Percentiles rank a stretch among this genome's conserved stretches.
Evolutionary conservation across 257 asterid genomes (phyloP).

Genomic region (Striga asiatica): DNA sequence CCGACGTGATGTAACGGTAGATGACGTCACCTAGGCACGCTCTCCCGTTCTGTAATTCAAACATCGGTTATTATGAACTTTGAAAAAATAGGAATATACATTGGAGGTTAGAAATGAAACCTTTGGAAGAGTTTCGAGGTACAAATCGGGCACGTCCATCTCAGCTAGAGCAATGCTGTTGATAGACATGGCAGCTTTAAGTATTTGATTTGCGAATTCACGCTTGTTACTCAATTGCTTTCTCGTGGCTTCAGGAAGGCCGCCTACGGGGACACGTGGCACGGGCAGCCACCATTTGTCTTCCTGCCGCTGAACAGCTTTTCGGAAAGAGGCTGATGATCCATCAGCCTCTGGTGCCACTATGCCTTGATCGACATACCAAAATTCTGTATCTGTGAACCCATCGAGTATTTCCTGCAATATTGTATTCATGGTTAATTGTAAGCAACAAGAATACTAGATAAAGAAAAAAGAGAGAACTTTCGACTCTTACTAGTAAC

Average conservation of each 20-base stretch:
- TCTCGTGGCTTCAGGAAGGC: constrained; percentile 49
- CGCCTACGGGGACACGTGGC: constrained; percentile 72
- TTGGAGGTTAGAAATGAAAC: constrained; percentile 30
- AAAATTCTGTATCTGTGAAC: constrained; percentile 57
- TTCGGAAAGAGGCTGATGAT: constrained; percentile 38
- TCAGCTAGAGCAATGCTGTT: constrained; percentile 67
- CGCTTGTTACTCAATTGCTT: constrained; percentile 55
- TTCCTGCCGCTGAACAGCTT: constrained; percentile 50
- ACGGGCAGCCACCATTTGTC: constrained; percentile 98
- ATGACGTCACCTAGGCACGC: constrained; percentile 72
- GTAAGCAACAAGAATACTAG: not conserved
- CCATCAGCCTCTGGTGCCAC: constrained; percentile 56
- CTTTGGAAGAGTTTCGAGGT: constrained; percentile 76
- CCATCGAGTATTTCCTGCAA: constrained; percentile 72
- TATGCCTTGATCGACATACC: constrained; percentile 46
- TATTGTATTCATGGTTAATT: not conserved
- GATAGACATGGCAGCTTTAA: constrained; percentile 76
- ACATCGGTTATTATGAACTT: no score
- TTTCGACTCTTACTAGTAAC: constrained; percentile 47
- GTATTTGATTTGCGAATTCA: constrained; percentile 70
- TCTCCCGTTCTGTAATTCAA: constrained; percentile 46
- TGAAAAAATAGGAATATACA: no score
- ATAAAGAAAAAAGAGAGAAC: not conserved
- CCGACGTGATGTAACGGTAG: constrained; percentile 68
- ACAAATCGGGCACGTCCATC: constrained; percentile 82